These are phyloP conservation scores for Waltergamsia citrina DNA, from an alignment of 2,329 filamentous ascomycete genomes.

Conservation along the genomic window DNA sequence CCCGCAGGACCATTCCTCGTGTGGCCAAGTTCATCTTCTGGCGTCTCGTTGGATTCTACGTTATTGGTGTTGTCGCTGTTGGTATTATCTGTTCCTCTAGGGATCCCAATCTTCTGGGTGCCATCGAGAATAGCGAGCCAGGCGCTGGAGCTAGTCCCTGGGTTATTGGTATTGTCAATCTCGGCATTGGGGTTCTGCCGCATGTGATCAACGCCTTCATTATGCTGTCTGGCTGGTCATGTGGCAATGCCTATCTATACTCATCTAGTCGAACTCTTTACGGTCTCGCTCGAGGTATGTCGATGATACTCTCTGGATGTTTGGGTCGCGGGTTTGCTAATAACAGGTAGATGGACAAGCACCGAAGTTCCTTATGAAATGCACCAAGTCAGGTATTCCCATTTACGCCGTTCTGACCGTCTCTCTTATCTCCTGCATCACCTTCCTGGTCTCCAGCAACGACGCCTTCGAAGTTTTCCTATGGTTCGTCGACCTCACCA, in stretches of 20 bases:
- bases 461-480: constrained; percentile 37
- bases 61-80: constrained; percentile 51
- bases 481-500: constrained; percentile 46
- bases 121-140: constrained; percentile 37
- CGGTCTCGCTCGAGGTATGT: constrained; percentile 28
- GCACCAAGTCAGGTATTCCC: constrained; percentile 49
- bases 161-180: constrained; percentile 48
- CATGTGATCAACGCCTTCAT: constrained; percentile 52
- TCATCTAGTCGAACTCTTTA: constrained; percentile 35
- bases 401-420: constrained; percentile 41
- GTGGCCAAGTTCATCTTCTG: constrained; percentile 69
- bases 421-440: constrained; percentile 35
- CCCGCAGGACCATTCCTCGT: constrained; percentile 53
- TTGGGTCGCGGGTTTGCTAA: neutral
- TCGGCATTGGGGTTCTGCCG: constrained; percentile 40
- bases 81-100: constrained; percentile 45
- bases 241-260: constrained; percentile 39
- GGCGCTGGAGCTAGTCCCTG: constrained; percentile 50
- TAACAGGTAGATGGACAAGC: constrained; percentile 27
- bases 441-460: constrained; percentile 38
- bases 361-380: constrained; percentile 41
- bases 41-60: constrained; percentile 61
- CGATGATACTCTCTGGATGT: neutral
- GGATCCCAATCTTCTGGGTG: constrained; percentile 26
- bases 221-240: constrained; percentile 37